Evolutionary conservation across 1,284 basidiomycete genomes (phyloP).

Genomic region (Pascua guehoae): DNA sequence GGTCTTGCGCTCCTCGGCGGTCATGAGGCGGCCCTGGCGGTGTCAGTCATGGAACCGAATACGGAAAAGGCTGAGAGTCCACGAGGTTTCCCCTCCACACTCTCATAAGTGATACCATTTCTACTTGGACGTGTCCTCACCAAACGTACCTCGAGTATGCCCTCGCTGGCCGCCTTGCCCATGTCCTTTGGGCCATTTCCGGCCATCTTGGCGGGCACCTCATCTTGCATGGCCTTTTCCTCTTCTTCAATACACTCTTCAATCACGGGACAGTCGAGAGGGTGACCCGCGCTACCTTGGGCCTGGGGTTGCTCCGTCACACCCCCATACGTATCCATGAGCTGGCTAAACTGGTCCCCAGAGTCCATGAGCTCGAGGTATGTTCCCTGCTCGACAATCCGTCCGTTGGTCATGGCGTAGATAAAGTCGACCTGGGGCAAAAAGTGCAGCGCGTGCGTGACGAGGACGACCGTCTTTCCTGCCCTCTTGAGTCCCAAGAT

Average conservation of each 20-base stretch:
- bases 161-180: too few relatives aligned
- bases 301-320: conserved; percentile 1
- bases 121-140: too few relatives aligned
- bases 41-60: too few relatives aligned
- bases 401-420: conserved; percentile 12
- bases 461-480: conserved; percentile 72
- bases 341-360: conserved; percentile 57
- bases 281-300: too few relatives aligned
- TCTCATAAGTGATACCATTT: too few relatives aligned
- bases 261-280: not conserved
- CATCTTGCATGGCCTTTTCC: too few relatives aligned
- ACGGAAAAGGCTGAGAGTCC: too few relatives aligned
- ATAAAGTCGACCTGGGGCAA: conserved; percentile 23
- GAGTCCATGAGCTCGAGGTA: conserved; percentile 2
- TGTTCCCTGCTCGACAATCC: conserved; percentile 9
- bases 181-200: too few relatives aligned
- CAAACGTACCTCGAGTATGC: too few relatives aligned
- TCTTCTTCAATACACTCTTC: not conserved
- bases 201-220: too few relatives aligned
- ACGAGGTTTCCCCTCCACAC: too few relatives aligned
- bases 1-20: conserved; percentile 35
- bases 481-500: conserved; percentile 57
- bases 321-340: conserved; percentile 65
- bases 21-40: conserved; percentile 8
- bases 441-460: conserved; percentile 54